Conservation (phyloP, 2,329 filamentous ascomycete genomes). For the Fusarium penzigii region DNA sequence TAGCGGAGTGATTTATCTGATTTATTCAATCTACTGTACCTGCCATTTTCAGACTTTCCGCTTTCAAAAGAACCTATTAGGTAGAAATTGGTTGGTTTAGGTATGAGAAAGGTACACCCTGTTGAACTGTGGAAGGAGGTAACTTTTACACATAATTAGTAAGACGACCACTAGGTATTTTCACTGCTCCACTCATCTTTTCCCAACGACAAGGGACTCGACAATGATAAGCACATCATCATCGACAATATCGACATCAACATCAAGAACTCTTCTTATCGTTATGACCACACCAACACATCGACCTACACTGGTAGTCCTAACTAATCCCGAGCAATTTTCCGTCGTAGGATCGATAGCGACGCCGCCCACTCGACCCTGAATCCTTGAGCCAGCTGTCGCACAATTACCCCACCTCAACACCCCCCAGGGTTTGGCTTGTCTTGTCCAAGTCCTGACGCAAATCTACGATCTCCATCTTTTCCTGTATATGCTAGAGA, state of each 20-base stretch:
- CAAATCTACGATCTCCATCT: neutral
- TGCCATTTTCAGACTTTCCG: too few relatives aligned
- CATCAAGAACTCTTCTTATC: neutral
- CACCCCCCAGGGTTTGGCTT: neutral
- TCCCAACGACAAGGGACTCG: too few relatives aligned
- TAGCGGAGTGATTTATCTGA: too few relatives aligned
- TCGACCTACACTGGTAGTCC: neutral
- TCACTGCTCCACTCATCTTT: too few relatives aligned
- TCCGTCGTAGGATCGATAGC: too few relatives aligned
- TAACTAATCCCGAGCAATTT: neutral
- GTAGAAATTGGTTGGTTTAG: too few relatives aligned
- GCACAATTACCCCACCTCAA: neutral
- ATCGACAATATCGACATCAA: neutral
- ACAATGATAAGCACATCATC: neutral
- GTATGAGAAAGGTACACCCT: neutral
- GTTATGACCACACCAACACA: too few relatives aligned
- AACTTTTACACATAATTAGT: neutral
- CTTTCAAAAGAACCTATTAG: too few relatives aligned
- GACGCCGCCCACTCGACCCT: neutral
- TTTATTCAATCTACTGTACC: too few relatives aligned
- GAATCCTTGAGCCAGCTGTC: neutral
- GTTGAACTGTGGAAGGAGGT: neutral
- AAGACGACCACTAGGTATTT: neutral
- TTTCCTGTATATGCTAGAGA: neutral
- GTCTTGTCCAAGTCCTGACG: neutral